Percentiles rank a stretch among this genome's conserved stretches.
Evolutionary conservation across 1,284 basidiomycete genomes (phyloP).

Genomic region (Chalciporus sp.): DNA sequence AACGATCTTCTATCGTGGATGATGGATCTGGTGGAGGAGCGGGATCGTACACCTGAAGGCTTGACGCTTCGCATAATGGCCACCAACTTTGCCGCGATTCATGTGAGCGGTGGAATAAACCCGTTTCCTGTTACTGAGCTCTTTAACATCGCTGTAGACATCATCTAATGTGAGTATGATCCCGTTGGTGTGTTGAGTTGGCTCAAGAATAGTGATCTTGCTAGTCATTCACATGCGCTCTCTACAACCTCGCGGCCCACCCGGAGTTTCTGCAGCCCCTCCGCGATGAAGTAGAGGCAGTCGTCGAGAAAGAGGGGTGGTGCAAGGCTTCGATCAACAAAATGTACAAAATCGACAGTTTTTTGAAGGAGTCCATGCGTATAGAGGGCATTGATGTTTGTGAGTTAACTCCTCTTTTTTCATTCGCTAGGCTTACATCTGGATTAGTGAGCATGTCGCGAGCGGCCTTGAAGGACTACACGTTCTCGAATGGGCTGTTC

Average conservation of each 20-base stretch:
- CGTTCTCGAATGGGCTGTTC: slow-evolving; percentile 41
- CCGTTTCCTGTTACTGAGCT: not conserved
- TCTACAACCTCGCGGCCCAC: slow-evolving; percentile 38
- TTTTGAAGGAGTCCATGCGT: slow-evolving; percentile 46
- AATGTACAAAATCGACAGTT: slow-evolving; percentile 50
- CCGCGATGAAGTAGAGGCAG: slow-evolving; percentile 45
- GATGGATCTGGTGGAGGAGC: slow-evolving; percentile 40
- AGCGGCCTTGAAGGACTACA: slow-evolving; percentile 36
- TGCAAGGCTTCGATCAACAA: slow-evolving; percentile 42
- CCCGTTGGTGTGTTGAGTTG: not conserved
- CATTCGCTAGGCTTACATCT: too few relatives aligned
- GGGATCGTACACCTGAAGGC: slow-evolving; percentile 30
- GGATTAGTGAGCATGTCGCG: slow-evolving; percentile 25
- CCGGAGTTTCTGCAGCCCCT: slow-evolving; percentile 42
- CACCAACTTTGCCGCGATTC: slow-evolving; percentile 44
- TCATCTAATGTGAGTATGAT: slow-evolving; percentile 15
- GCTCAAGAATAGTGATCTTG: not conserved
- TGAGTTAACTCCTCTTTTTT: slow-evolving; percentile 17
- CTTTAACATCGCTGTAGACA: slow-evolving; percentile 7
- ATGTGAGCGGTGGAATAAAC: slow-evolving; percentile 19
- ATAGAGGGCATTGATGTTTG: slow-evolving; percentile 26
- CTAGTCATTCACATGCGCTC: slow-evolving; percentile 39
- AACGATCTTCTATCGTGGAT: slow-evolving; percentile 48
- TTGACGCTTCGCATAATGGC: slow-evolving; percentile 38
- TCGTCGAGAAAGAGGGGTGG: slow-evolving; percentile 45